Evolutionary conservation across 306 rosid genomes (phyloP).

Genomic region (Rosa persica): DNA sequence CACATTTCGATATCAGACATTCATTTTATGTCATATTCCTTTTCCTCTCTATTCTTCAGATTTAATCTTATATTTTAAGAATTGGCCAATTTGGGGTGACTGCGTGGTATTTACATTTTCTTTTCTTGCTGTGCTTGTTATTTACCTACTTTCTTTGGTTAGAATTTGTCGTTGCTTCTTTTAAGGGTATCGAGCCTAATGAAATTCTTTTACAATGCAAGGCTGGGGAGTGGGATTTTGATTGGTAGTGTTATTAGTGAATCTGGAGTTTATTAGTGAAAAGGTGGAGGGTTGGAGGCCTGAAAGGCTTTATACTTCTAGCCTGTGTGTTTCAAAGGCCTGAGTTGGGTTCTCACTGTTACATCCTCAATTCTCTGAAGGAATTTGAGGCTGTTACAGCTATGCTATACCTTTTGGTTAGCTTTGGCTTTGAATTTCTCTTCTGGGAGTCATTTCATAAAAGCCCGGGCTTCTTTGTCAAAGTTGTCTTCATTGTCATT

Average conservation of each 20-base stretch:
- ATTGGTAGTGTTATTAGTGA: not conserved
- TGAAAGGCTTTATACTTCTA: constrained; percentile 41
- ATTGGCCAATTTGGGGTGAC: not conserved
- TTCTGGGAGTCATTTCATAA: constrained; percentile 49
- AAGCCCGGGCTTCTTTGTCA: not conserved
- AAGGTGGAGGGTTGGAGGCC: constrained; percentile 7
- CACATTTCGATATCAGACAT: no score
- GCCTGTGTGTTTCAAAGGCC: constrained; percentile 40
- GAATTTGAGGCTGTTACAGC: constrained; percentile 86
- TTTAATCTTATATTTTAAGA: constrained; percentile 7
- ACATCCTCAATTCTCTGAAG: constrained; percentile 63
- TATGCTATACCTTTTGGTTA: constrained; percentile 43
- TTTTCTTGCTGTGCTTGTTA: constrained; percentile 19
- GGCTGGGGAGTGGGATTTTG: constrained; percentile 17
- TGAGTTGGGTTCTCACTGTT: constrained; percentile 53
- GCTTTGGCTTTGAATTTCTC: constrained; percentile 24
- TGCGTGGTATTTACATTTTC: not conserved
- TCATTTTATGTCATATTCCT: no score
- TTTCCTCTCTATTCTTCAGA: no score
- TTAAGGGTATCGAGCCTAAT: not conserved
- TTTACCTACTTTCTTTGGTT: not conserved
- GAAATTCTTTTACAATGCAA: constrained; percentile 5
- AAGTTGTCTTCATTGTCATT: not conserved
- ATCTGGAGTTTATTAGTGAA: not conserved
- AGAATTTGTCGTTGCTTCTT: not conserved